Conservation (phyloP, 805 yeast genomes). For the Yarrowia keelungensis region DNA sequence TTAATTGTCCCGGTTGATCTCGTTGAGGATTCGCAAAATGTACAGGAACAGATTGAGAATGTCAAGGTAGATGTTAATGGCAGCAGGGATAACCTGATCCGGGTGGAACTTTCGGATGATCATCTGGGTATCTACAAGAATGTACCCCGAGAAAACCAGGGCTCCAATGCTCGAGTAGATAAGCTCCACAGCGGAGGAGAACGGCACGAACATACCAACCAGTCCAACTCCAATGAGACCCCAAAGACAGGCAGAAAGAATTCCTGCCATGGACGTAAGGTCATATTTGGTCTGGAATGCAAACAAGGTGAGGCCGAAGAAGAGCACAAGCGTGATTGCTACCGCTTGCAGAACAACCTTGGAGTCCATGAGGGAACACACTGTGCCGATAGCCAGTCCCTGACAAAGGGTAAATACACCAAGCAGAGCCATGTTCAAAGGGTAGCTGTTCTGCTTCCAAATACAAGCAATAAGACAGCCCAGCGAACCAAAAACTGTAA, state of each 20-base stretch:
- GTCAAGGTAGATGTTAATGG: slow-evolving; percentile 80
- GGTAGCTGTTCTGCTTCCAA: slow-evolving; percentile 70
- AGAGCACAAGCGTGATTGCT: slow-evolving; percentile 69
- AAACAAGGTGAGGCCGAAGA: slow-evolving; percentile 76
- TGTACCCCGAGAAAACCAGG: slow-evolving; percentile 69
- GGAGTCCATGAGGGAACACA: slow-evolving; percentile 68
- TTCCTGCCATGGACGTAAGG: slow-evolving; percentile 71
- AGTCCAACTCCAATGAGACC: slow-evolving; percentile 75
- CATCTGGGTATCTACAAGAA: slow-evolving; percentile 81
- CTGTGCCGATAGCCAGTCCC: slow-evolving; percentile 72
- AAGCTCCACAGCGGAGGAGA: slow-evolving; percentile 63
- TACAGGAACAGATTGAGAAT: slow-evolving; percentile 79
- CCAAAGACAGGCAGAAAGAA: slow-evolving; percentile 64
- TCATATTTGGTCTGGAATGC: slow-evolving; percentile 82
- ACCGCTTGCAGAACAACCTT: slow-evolving; percentile 73
- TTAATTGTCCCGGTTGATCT: slow-evolving; percentile 41
- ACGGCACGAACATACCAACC: slow-evolving; percentile 70
- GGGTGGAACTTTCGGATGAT: slow-evolving; percentile 76
- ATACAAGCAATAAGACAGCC: slow-evolving; percentile 70
- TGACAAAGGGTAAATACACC: slow-evolving; percentile 76
- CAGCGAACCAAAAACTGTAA: slow-evolving; percentile 64
- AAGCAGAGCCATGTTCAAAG: slow-evolving; percentile 66
- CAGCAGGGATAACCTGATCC: slow-evolving; percentile 86
- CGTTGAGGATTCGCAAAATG: slow-evolving; percentile 67
- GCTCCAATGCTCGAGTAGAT: slow-evolving; percentile 79